A percentile compares a stretch with the other conserved stretches of the same genome.
Conservation (phyloP, 2,329 filamentous ascomycete species). For the Fulvia fulva region DNA sequence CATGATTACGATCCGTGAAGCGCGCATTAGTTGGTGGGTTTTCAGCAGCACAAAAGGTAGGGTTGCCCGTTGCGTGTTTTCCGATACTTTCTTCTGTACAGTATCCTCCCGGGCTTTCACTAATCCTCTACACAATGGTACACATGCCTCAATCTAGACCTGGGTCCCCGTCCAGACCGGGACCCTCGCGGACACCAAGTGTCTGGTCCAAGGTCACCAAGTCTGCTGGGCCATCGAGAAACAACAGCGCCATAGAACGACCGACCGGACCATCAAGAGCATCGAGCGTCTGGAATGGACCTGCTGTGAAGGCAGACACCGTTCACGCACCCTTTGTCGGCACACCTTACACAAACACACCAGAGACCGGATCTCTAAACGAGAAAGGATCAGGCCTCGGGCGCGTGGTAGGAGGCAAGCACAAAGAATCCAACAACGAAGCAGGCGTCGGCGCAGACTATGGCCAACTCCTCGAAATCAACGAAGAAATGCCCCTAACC, state of each 20-base stretch:
- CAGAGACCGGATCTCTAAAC: constrained; percentile 24
- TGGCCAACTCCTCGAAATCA: constrained; percentile 41
- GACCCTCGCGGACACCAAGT: background rate
- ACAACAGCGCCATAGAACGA: background rate
- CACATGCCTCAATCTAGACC: background rate
- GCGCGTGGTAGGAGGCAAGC: constrained; percentile 40
- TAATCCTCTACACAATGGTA: background rate
- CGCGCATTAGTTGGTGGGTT: background rate
- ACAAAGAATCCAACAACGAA: constrained; percentile 33
- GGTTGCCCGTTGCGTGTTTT: constrained; percentile 6
- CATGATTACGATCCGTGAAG: constrained; percentile 2
- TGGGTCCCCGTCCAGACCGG: background rate
- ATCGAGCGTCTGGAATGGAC: constrained; percentile 20
- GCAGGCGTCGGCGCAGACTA: constrained; percentile 30
- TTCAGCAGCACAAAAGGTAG: constrained; percentile 22
- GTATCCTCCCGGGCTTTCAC: background rate
- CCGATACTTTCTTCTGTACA: constrained; percentile 1
- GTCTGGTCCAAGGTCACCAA: background rate
- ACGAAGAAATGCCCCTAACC: constrained; percentile 50
- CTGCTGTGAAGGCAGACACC: constrained; percentile 14
- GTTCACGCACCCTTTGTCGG: constrained; percentile 5
- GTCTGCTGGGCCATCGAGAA: constrained; percentile 2
- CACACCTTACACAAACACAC: constrained; percentile 19
- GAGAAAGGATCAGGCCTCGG: constrained; percentile 27
- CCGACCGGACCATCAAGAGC: constrained; percentile 21